Conservation (phyloP, 257 asterid genomes). For the Solanum commersonii region DNA sequence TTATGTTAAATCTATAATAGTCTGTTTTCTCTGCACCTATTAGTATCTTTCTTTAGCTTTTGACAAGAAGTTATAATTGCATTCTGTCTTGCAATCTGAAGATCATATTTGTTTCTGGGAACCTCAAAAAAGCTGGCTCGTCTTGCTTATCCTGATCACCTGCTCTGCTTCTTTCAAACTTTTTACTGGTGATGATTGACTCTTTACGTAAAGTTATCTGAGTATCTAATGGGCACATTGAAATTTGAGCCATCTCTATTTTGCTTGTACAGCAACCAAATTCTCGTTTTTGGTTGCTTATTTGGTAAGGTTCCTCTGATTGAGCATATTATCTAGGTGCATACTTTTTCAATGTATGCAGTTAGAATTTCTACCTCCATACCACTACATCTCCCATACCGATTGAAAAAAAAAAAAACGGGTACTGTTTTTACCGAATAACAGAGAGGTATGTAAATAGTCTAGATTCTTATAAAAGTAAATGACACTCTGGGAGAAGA, state of each 20-base stretch:
- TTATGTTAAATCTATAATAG: background rate
- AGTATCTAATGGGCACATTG: background rate
- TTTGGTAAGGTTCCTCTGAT: background rate
- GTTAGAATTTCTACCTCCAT: background rate
- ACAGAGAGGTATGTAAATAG: background rate
- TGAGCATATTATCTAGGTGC: background rate
- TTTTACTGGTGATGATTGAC: background rate
- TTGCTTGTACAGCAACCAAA: background rate
- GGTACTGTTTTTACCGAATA: background rate
- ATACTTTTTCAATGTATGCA: background rate
- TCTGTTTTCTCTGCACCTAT: background rate
- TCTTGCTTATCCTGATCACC: background rate
- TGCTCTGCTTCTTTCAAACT: background rate
- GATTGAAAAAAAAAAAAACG: too few species aligned
- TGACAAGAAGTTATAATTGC: background rate
- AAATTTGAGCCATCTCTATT: background rate
- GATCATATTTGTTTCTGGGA: background rate
- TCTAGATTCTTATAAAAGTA: background rate
- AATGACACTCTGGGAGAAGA: background rate
- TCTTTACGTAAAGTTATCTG: background rate
- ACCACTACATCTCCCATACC: background rate
- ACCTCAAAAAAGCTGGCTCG: background rate
- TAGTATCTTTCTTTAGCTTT: background rate
- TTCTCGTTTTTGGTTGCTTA: background rate
- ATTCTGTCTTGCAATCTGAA: background rate